A percentile compares a stretch with the other conserved stretches of the same genome.
Evolutionary conservation across 208 protist genomes (phyloP).

Genomic region (Crithidia fasciculata): DNA sequence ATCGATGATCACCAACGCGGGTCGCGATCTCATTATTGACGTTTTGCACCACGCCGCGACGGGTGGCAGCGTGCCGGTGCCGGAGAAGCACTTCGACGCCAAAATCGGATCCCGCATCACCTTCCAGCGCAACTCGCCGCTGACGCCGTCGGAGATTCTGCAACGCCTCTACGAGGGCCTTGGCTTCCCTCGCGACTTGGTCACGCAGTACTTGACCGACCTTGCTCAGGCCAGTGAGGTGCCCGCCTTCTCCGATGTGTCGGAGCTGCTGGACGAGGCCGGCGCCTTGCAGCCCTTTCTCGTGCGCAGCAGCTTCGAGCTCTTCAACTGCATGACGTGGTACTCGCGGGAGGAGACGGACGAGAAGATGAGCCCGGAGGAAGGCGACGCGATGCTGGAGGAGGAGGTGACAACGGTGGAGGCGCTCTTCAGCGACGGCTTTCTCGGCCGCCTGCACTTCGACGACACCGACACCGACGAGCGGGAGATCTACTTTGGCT

Average conservation of each 20-base stretch:
- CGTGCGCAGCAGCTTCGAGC: constrained; percentile 79
- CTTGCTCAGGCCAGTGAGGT: constrained; percentile 47
- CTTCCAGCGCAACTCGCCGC: constrained; percentile 79
- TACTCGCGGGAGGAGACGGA: constrained; percentile 57
- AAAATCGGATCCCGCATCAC: constrained; percentile 60
- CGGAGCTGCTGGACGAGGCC: constrained; percentile 66
- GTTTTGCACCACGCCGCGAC: constrained; percentile 89
- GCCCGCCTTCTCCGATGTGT: constrained; percentile 62
- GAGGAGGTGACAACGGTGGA: constrained; percentile 75
- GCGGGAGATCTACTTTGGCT: constrained; percentile 72
- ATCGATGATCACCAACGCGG: constrained; percentile 77
- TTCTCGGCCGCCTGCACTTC: constrained; percentile 64
- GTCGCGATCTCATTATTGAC: constrained; percentile 86
- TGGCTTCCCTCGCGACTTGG: constrained; percentile 85
- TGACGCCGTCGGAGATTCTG: constrained; percentile 75
- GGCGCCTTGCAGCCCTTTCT: constrained; percentile 78
- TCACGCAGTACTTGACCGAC: constrained; percentile 81
- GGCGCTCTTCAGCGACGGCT: constrained; percentile 72
- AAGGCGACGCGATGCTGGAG: constrained; percentile 62
- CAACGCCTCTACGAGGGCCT: constrained; percentile 84
- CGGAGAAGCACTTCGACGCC: constrained; percentile 87
- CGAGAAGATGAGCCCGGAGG: constrained; percentile 36
- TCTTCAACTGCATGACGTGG: constrained; percentile 88
- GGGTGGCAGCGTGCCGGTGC: constrained; percentile 77
- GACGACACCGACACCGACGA: constrained; percentile 61